Base-by-base conservation (phyloP, 1,139 yeast genomes). In the Protomyces pachydermus region DNA sequence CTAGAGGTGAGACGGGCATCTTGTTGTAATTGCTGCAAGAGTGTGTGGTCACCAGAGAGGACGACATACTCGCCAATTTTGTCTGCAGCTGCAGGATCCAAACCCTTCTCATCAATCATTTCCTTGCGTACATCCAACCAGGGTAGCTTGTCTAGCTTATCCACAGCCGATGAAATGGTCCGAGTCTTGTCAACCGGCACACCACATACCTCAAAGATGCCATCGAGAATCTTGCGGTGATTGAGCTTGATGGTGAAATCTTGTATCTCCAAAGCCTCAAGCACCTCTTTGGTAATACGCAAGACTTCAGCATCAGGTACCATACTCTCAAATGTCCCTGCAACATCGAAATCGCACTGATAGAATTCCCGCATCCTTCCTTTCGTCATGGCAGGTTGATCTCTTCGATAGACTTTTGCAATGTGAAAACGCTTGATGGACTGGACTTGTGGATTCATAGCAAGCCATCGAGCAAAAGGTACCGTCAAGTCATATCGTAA, bases 321-420 rank as follows among this genome's bases (percentile, higher is more conserved):
- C 98, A 93, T 93, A 51, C 85, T 73, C 73, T 93, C 98, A 75
- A 88, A 91, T 66, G 76, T 78, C 64, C 98, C 98, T 45, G 98
- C 98, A 73, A 93, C 81, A 75, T 93, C 98, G 72, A 93, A 88
- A 79, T 93, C 98, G 80, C 98, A 93, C 78, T 93, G 98, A 77
- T 93, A 93, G 72, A 93, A 93, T 77, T 93, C 98, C 82, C 98
- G 87, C 98, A 93, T 93, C 78, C 98, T 85, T 66, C 98, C 98
- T 77, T 93, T 93, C 66, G 98, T 91, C 98, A 93, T 93, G 16
- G 98, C 98, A 4, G 98, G 98, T 77, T 93, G 98, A 75, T 93
- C 98, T 78, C 98, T 87, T 79, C 98, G 84, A 78, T 93, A 93
- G 64, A 93, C 98, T 77, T 93, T 93, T 71, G 98, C 98, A 70